Base-by-base conservation (phyloP, 495 filamentous ascomycete species). In the Xylaria bambusicola region DNA sequence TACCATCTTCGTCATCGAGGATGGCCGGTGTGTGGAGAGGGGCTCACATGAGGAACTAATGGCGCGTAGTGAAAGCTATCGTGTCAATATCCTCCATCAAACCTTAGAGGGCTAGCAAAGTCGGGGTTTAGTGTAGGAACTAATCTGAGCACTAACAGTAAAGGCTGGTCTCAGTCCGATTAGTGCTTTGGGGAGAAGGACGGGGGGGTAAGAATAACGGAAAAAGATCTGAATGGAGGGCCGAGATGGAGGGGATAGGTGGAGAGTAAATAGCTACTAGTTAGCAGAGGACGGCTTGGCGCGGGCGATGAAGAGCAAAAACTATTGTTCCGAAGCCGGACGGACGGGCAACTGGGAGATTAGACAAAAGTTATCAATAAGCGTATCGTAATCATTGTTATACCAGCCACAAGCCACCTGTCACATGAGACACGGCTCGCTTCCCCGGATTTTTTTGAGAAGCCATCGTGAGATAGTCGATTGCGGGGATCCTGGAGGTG, bases 1-100 rank as follows among this genome's bases (percentile, higher is more conserved):
- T 71, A 71, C 80, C 9, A 96, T 94, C 46, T 86, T 91, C 61
- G 82, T 91, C 64, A 82, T 96, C 58, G 86, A 91, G 58, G 80
- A 76, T 5, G 90, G 89, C 0, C 68, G 65, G 36, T 81, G 88
- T 57, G 79, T 88, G 47, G 89, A 92, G 61, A 66, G 70, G 36
- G 90, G 91, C 0, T 84, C 82, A 44, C 90, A 92, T 69, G 77
- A 79, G 7, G 86, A 90, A 64, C 65, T 93, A 66, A 64, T 91
- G 29, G 72, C 72, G 47, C 74, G 80, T 44, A 79, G 78, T 7
- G 84, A 84, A 46, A 80, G 77, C 49, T 90, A 88, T 73, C 61
- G 82, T 40, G 71, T 76, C 0, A 86, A 85, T 64, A 83, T 74
- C 5, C 64, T 75, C 59, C 73, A 76, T 18, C 77, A 80, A 65